Base-by-base conservation (phyloP, 768 basidiomycete species). In the Boletus rubescentipes region DNA sequence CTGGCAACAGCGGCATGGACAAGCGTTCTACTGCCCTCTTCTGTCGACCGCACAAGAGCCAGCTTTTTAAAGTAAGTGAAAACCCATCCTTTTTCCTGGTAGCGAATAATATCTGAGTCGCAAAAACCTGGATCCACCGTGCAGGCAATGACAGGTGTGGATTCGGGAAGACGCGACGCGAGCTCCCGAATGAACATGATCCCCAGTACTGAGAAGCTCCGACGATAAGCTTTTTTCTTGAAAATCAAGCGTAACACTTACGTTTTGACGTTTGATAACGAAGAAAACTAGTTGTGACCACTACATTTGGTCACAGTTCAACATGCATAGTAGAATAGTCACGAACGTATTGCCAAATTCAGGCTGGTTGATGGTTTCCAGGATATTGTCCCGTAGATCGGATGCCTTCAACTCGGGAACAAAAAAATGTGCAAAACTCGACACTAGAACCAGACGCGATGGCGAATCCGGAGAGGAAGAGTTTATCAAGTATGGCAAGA, bases 131-230 rank as follows among this genome's bases (percentile, higher is more conserved):
- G 74, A 47, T 69, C 57, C 31, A 68, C 61, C 32, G 60, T 38
- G 36, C 61, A 66, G 23, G 62, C 55, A 9, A 72, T 49, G 11
- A 76, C 31, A 5, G 68, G 39, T 3, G 57, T 54, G 5, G 58
- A 10, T 8, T 51, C 31, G 5, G 63, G 57, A 18, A 74, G 67
- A 41, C 67, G 68, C 2, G 55, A 59, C 1, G 60, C 60, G 14
- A 77, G 62, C 43, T 71, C 69, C n/a, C 67, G 69, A 26, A 65
- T 43, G 41, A 77, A 72, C 26, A 73, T 57, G n/a, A 73, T 18
- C 11, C 65, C 59, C 8, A 76, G 49, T 3, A 72, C 70, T 75
- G 31, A 26, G 36, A 20, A 30, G 5, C 8, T 32, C 9, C 3
- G 7, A 12, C 0, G 5, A 18, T 61, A 49, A 61, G 34, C 8